A percentile compares a stretch with the other conserved stretches of the same genome.
Conservation (phyloP, 1,284 basidiomycete species). For the Malassezia sympodialis region DNA sequence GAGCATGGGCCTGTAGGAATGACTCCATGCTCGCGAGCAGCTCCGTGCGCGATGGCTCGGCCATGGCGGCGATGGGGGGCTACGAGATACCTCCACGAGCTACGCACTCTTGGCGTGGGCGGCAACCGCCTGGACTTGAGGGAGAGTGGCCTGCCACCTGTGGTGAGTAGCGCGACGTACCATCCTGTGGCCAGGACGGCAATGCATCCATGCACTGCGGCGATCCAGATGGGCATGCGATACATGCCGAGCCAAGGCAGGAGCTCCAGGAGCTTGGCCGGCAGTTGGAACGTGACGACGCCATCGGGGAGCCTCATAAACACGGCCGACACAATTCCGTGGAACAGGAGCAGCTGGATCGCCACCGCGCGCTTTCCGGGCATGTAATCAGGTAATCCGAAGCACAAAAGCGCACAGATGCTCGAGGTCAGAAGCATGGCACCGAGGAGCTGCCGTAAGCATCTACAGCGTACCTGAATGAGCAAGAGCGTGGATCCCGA, state of each 20-base stretch:
- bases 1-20: neutral
- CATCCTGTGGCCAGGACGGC: conserved; percentile 21
- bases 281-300: conserved; percentile 65
- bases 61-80: neutral
- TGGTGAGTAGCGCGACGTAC: conserved; percentile 10
- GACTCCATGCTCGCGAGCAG: neutral
- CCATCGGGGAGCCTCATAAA: conserved; percentile 62
- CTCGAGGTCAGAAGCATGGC: neutral
- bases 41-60: neutral
- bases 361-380: conserved; percentile 73
- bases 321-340: conserved; percentile 62
- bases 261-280: conserved; percentile 55
- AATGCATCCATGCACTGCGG: conserved; percentile 22
- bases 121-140: conserved; percentile 1
- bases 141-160: conserved; percentile 16
- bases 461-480: conserved; percentile 2
- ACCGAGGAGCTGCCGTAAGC: conserved; percentile 10
- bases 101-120: conserved; percentile 5
- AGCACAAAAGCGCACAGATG: conserved; percentile 22
- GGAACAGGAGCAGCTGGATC: conserved; percentile 65
- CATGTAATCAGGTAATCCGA: conserved; percentile 57
- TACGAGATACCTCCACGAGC: conserved; percentile 1
- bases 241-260: conserved; percentile 12
- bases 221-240: conserved; percentile 13
- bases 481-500: neutral